phyloP scores from a whole-genome alignment of 495 filamentous ascomycete genomes.

The Astrothelium macrocarpum region DNA sequence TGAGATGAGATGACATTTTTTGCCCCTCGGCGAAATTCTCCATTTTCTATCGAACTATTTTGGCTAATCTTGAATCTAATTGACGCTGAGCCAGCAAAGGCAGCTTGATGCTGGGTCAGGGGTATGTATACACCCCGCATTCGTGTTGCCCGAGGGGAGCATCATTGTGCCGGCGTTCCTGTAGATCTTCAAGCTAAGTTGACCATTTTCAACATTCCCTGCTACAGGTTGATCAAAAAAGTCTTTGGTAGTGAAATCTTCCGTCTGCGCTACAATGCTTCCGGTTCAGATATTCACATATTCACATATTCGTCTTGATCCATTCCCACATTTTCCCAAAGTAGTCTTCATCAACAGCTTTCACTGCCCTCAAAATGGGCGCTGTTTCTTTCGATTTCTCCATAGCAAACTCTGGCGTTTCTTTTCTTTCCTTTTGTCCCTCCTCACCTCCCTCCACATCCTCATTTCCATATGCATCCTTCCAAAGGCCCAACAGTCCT shows the following conservation, averaged over 20 bases:
- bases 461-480: slow-evolving; percentile 26
- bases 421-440: slow-evolving; percentile 5
- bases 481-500: slow-evolving; percentile 42
- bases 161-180: slow-evolving; percentile 4
- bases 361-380: slow-evolving; percentile 27
- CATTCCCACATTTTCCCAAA: slow-evolving; percentile 40
- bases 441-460: slow-evolving; percentile 11
- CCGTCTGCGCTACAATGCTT: no score
- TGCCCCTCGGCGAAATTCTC: background rate
- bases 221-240: no score
- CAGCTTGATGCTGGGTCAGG: background rate
- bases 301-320: slow-evolving; percentile 27
- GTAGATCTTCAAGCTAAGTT: background rate
- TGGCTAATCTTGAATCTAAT: slow-evolving; percentile 4
- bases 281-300: background rate
- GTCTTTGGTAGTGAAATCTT: no score
- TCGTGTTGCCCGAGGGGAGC: background rate
- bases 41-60: slow-evolving; percentile 1
- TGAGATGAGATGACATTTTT: background rate
- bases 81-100: background rate
- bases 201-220: background rate
- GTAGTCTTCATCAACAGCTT: slow-evolving; percentile 33
- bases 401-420: slow-evolving; percentile 28
- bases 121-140: background rate
- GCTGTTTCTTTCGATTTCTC: slow-evolving; percentile 26